A percentile compares a stretch with the other conserved stretches of the same genome.
Conservation (phyloP, 2,329 filamentous ascomycete species). For the Aspergillus fischeri region DNA sequence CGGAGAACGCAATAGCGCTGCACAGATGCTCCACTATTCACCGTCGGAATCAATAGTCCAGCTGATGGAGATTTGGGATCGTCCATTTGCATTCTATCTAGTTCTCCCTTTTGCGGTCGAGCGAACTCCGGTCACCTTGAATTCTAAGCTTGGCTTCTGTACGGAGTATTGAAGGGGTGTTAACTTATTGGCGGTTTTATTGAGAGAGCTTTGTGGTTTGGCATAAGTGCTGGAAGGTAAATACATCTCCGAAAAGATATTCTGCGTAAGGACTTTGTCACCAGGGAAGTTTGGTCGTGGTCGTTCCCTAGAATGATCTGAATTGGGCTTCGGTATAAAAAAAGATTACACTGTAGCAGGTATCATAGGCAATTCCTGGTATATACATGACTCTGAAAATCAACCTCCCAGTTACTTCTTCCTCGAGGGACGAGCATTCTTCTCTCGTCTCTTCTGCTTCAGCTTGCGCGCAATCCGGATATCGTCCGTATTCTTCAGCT, state of each 20-base stretch:
- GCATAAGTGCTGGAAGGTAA: not conserved
- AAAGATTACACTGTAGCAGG: not conserved
- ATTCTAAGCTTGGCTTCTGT: not conserved
- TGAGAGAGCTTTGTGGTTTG: not conserved
- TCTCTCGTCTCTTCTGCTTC: constrained; percentile 71
- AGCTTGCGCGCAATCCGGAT: constrained; percentile 77
- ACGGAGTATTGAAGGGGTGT: not conserved
- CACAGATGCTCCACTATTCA: not conserved
- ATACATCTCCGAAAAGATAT: too few species aligned
- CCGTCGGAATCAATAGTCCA: not conserved
- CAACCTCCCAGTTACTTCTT: constrained; percentile 44
- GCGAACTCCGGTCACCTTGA: not conserved
- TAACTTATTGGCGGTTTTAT: not conserved
- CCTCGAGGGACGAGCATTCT: constrained; percentile 79
- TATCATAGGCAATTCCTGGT: not conserved
- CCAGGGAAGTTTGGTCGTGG: too few species aligned
- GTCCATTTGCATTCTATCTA: not conserved
- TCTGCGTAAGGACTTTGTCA: too few species aligned
- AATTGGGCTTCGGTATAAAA: not conserved
- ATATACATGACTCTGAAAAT: not conserved
- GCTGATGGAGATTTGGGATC: not conserved
- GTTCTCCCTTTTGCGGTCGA: not conserved
- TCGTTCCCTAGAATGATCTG: not conserved
- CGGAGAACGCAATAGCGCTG: not conserved
- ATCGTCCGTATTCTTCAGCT: constrained; percentile 78